Base-by-base conservation (phyloP, 805 yeast species). In the Zygotorulaspora florentina region DNA sequence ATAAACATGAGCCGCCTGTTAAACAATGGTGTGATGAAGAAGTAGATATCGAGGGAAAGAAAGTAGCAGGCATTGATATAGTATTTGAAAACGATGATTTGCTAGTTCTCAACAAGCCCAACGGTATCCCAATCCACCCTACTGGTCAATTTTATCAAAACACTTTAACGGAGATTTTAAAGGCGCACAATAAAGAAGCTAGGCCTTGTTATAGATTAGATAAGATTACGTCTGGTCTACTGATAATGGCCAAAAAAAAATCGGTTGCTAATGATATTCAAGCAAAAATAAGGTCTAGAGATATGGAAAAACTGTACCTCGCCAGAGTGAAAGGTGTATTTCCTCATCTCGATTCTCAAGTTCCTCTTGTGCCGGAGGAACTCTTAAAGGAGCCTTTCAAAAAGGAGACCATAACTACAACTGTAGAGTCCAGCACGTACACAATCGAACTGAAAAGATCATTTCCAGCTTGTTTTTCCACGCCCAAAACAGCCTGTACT, bases 101-200 rank as follows among this genome's bases (percentile, higher is more conserved):
- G n/a, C 73, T 91, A 5, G 93, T 87, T 3, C 80, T 93, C 11
- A 91, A 91, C 65, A 93, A 93, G 55, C 99, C 99, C 0, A 75
- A 87, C 4, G 98, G 99, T 0, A 74, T 93, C 1, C 98, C 98
- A 0, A 91, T 87, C 1, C 99, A 93, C 62, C 98, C 99, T 2
- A 85, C 96, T 0, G 98, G 98, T 0, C 70, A 87, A 50, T 80
- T 81, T 71, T 63, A 89, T 59, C 79, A 80, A 62, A 78, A 83
- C 61, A 79, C 95, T 1, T 74, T 87, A 28, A 84, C 91, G 4
- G 83, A 81, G 59, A 74, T 89, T 4, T 66, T 91, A 55, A 93
- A 88, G 54, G 64, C 70, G 43, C 84, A 83, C 1, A 69, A 75
- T 26, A 68, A 46, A 28, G 39, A 64, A 3, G 89, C 80, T 2